Conservation (phyloP, 306 rosid species). For the Trichosanthes truncata region DNA sequence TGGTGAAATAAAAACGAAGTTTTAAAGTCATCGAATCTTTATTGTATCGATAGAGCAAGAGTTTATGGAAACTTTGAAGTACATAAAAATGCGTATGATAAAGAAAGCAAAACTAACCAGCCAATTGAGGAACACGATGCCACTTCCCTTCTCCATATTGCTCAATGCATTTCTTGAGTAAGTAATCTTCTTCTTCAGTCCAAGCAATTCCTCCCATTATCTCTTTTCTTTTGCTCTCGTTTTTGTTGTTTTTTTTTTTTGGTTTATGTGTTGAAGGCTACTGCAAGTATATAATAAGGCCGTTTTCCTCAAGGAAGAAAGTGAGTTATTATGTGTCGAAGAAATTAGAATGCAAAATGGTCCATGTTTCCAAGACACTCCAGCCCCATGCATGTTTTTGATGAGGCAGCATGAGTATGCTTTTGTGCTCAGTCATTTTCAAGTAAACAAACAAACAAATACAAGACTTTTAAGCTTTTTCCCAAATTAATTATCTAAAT, state of each 20-base stretch:
- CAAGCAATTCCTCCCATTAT: slow-evolving; percentile 67
- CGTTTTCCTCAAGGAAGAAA: not conserved
- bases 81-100: no score
- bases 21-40: no score
- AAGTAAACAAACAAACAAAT: not conserved
- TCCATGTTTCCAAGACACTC: slow-evolving; percentile 31
- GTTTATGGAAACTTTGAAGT: not conserved
- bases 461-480: not conserved
- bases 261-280: not conserved
- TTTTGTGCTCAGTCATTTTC: slow-evolving; percentile 3
- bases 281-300: not conserved
- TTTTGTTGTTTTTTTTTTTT: not conserved
- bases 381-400: slow-evolving; percentile 11
- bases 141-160: slow-evolving; percentile 65
- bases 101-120: slow-evolving; percentile 26
- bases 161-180: slow-evolving; percentile 54
- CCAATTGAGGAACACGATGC: slow-evolving; percentile 59
- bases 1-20: no score
- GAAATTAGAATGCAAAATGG: slow-evolving; percentile 23
- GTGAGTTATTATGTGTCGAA: not conserved
- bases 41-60: no score
- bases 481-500: not conserved
- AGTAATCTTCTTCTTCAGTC: slow-evolving; percentile 52
- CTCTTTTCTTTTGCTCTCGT: not conserved
- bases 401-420: slow-evolving; percentile 23